These are phyloP conservation scores for Quercus lobata DNA, from an alignment of 331 rosid species.

Conservation along the genomic window DNA sequence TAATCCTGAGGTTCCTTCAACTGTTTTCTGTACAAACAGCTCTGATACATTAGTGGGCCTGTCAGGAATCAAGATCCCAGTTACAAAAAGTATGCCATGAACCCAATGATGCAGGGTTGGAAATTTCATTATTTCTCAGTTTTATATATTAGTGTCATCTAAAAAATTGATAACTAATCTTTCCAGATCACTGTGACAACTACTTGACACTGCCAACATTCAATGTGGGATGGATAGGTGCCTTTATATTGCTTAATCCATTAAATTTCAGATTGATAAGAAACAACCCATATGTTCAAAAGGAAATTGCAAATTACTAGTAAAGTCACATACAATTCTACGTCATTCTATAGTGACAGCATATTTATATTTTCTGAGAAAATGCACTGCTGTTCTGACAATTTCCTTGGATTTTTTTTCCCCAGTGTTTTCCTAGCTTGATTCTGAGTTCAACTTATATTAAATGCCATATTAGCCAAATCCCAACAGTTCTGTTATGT, in stretches of 20 bases:
- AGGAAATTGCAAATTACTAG: no score
- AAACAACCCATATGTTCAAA: not conserved
- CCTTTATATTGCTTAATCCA: not conserved
- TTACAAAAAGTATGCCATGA: constrained; percentile 34
- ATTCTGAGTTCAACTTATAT: not conserved
- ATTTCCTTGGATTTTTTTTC: not conserved
- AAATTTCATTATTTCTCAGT: no score
- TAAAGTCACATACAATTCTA: no score
- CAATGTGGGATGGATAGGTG: not conserved
- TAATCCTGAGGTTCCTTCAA: not conserved
- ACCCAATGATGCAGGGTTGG: not conserved
- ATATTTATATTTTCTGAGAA: not conserved
- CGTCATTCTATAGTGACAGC: no score
- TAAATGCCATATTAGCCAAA: not conserved
- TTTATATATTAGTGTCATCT: not conserved
- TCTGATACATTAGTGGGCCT: not conserved
- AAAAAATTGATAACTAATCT: not conserved
- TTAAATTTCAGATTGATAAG: no score
- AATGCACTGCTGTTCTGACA: not conserved
- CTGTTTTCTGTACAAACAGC: not conserved
- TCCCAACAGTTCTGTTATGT: not conserved
- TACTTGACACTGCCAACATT: not conserved
- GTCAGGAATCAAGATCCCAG: constrained; percentile 32
- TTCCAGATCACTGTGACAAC: not conserved
- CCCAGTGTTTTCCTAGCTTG: not conserved